Conservation (phyloP, 257 asterid genomes). For the Primulina huaijiensis region DNA sequence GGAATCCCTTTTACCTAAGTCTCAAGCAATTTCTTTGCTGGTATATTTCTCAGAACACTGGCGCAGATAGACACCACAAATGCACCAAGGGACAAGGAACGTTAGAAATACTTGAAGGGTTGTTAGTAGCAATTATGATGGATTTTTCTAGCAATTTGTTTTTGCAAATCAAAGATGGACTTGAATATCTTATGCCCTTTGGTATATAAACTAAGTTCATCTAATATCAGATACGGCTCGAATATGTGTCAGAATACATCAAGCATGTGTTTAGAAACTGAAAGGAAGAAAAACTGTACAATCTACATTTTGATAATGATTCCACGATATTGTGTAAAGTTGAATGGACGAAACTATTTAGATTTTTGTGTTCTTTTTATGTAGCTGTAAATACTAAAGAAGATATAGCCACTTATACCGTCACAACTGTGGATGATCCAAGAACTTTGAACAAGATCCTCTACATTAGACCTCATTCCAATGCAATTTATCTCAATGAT, state of each 20-base stretch:
- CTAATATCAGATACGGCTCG: too few relatives aligned
- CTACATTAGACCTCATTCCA: constrained; percentile 46
- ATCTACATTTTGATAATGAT: too few relatives aligned
- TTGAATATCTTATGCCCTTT: too few relatives aligned
- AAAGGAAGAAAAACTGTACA: too few relatives aligned
- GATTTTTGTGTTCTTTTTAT: constrained; percentile 9
- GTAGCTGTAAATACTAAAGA: constrained; percentile 49
- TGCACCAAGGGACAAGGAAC: constrained; percentile 48
- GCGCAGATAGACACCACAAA: constrained; percentile 39
- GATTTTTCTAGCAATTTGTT: too few relatives aligned
- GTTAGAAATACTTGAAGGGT: too few relatives aligned
- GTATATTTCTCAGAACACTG: constrained; percentile 32
- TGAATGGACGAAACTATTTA: background rate
- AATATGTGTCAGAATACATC: too few relatives aligned
- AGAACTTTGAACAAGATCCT: constrained; percentile 50
- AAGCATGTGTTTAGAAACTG: too few relatives aligned
- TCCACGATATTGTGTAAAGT: background rate
- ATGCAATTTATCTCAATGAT: constrained; percentile 45
- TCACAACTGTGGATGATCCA: constrained; percentile 55
- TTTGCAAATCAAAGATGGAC: too few relatives aligned
- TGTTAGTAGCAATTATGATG: too few relatives aligned
- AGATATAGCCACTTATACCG: constrained; percentile 48
- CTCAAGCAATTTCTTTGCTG: constrained; percentile 43
- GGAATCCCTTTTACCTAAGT: constrained; percentile 55
- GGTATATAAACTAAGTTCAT: too few relatives aligned